These are phyloP conservation scores for Pouteria campechiana DNA, from an alignment of 179 eudicot genomes.

Conservation along the genomic window DNA sequence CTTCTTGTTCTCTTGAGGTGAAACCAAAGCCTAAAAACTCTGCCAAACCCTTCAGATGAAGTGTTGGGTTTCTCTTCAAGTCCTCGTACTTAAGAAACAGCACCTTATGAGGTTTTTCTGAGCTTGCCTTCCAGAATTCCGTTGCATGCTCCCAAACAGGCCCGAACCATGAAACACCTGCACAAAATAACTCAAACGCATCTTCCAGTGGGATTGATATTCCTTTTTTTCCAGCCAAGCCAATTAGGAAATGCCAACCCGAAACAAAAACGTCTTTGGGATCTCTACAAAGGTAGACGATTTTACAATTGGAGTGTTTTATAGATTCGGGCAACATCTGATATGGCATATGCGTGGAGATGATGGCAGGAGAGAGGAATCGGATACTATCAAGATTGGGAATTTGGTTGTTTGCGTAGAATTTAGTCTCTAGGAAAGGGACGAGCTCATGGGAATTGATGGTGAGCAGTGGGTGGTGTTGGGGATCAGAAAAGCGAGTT, in stretches of 20 bases:
- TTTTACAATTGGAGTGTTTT: slow-evolving; percentile 14
- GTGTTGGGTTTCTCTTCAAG: slow-evolving; percentile 18
- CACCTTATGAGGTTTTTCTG: slow-evolving; percentile 27
- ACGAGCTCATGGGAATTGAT: slow-evolving; percentile 52
- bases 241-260: slow-evolving; percentile 31
- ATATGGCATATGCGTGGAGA: slow-evolving; percentile 45
- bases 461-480: slow-evolving; percentile 31
- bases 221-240: slow-evolving; percentile 11
- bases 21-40: slow-evolving; percentile 37
- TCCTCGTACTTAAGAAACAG: slow-evolving; percentile 58
- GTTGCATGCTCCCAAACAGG: slow-evolving; percentile 54
- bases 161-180: slow-evolving; percentile 31
- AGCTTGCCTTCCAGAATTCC: slow-evolving; percentile 34
- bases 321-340: slow-evolving; percentile 24
- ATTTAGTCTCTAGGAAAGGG: slow-evolving; percentile 42
- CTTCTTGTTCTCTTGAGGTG: slow-evolving; percentile 23
- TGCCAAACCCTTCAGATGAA: slow-evolving; percentile 34
- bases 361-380: slow-evolving; percentile 21
- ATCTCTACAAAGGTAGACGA: slow-evolving; percentile 49
- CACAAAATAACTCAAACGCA: slow-evolving; percentile 46
- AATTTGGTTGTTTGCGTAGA: slow-evolving; percentile 15
- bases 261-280: slow-evolving; percentile 46
- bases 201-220: slow-evolving; percentile 33
- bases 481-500: not conserved
- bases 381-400: slow-evolving; percentile 9